phyloP scores from a whole-genome alignment of 163 green algal species.

The Scenedesmus sp. region DNA sequence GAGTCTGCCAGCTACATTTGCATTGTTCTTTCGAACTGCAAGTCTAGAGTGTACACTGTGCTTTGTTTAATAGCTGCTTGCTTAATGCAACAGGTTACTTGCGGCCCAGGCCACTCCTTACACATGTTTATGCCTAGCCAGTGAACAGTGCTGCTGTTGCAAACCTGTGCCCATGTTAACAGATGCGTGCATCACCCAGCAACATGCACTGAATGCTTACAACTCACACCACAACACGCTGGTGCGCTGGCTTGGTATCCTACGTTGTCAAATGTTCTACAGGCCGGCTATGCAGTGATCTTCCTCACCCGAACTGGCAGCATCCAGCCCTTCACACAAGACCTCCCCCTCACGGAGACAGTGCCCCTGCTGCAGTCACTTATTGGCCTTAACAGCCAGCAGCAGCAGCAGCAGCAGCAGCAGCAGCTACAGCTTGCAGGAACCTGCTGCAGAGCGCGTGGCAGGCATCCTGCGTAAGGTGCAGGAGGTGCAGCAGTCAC shows the following conservation, averaged over 20 bases:
- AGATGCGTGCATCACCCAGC: no score
- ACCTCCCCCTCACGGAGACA: slow-evolving; percentile 61
- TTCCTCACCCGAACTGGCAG: slow-evolving; percentile 89
- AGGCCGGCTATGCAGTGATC: slow-evolving; percentile 94
- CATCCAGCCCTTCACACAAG: slow-evolving; percentile 88
- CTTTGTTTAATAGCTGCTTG: not conserved
- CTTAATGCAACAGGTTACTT: no score
- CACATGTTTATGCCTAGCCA: not conserved
- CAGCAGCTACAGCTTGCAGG: slow-evolving; percentile 12
- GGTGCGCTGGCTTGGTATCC: not conserved
- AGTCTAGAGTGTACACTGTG: not conserved
- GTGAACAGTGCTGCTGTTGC: not conserved
- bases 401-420: slow-evolving; percentile 16
- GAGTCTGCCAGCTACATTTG: not conserved
- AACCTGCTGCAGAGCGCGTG: slow-evolving; percentile 30
- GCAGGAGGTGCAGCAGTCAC: slow-evolving; percentile 38
- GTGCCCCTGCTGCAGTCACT: slow-evolving; percentile 40
- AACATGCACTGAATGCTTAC: not conserved
- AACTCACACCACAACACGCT: not conserved
- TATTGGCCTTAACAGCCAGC: not conserved
- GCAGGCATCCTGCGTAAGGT: slow-evolving; percentile 46
- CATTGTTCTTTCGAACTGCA: no score
- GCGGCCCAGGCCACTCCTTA: no score
- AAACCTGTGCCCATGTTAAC: not conserved
- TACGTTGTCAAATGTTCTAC: slow-evolving; percentile 12